Evolutionary conservation across 2,329 filamentous ascomycete species (phyloP).

Genomic region (Aspergillus flavus): DNA sequence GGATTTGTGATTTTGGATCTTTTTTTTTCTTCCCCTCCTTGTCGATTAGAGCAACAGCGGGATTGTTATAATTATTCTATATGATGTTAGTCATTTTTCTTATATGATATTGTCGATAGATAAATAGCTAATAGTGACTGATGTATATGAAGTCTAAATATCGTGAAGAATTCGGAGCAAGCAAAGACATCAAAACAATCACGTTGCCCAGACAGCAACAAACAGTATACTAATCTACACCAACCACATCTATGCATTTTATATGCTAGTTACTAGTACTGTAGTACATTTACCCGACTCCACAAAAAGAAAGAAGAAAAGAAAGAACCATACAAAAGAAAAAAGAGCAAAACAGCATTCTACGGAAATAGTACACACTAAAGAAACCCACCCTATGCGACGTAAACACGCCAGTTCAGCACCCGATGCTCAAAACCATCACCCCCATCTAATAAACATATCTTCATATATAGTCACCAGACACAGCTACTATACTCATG

Average conservation of each 20-base stretch:
- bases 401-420: background rate
- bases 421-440: background rate
- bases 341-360: background rate
- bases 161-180: background rate
- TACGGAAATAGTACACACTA: no score
- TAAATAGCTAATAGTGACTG: slow-evolving; percentile 7
- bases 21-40: background rate
- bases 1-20: slow-evolving; percentile 6
- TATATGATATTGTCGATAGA: slow-evolving; percentile 6
- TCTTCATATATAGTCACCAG: background rate
- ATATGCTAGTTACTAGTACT: background rate
- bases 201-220: background rate
- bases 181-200: background rate
- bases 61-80: slow-evolving; percentile 8
- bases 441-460: background rate
- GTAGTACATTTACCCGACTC: background rate
- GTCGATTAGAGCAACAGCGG: slow-evolving; percentile 6
- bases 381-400: no score
- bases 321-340: background rate
- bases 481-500: no score
- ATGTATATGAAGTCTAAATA: background rate
- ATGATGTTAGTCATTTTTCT: slow-evolving; percentile 2
- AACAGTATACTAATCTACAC: background rate
- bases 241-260: background rate
- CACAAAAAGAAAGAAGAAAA: background rate